Evolutionary conservation across 179 eudicot species (phyloP), one percentile per base, ranked within the genome.

Genomic region (Monotropa hypopitys): DNA sequence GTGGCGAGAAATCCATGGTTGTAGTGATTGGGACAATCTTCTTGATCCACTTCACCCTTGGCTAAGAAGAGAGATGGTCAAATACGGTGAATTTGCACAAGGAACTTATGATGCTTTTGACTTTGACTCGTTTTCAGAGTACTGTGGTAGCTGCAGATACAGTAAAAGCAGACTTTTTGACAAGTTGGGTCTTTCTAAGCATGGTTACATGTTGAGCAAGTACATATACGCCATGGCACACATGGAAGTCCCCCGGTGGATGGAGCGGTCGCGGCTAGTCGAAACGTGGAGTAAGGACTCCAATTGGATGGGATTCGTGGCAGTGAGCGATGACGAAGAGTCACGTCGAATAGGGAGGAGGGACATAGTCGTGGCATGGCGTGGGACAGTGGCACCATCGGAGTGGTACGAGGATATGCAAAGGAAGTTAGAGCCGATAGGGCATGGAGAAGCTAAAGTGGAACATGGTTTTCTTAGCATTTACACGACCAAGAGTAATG

Each of bases 381-480:
- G 96, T 10, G 97, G 94, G 53, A 92, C 97, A 0, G 93, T 92
- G 70, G 86, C 88, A 4, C 88, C 83, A 0, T 84, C 88, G 0
- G 97, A 92, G 83, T 92, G 93, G 97, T 92, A 86, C 72, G 93
- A 90, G 77, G 95, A 92, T 81, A 75, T 92, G 73, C 89, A 90
- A 46, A 80, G 83, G 32, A 78, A 86, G 49, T 54, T 92, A 33
- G 95, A 89, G 80, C 79, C 85, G 7, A 76, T 92, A 10, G 95
- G 95, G 7, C 72, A 78, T 7, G 93, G 85, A 0, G 93, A 89
- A 28, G 87, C 96, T 0, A 89, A 81, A 57, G 93, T 91, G 18
- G 96, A 89, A 50, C 86, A 85, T 59, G 97, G 97, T n/a, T 90
- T 91, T 47, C 77, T 89, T 3, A 86, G 89, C 76, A 86, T 91